Percentiles rank a stretch among this genome's conserved stretches.
These are phyloP conservation scores for Yamadazyma kitorensis DNA, from an alignment of 805 yeast species.

Conservation along the genomic window DNA sequence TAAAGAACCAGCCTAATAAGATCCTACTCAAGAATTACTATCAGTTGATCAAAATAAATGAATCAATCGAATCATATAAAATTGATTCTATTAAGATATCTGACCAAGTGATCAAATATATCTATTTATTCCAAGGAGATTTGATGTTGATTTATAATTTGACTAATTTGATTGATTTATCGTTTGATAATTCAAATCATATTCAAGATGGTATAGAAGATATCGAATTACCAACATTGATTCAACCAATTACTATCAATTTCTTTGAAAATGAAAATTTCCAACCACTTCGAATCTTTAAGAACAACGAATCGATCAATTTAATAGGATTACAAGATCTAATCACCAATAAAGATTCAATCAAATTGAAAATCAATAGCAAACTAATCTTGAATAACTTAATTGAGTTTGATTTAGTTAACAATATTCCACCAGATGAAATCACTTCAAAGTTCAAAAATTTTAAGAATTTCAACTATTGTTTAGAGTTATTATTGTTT, in stretches of 20 bases:
- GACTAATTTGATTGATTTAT: slow-evolving; percentile 14
- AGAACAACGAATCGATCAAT: slow-evolving; percentile 28
- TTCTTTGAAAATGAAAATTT: slow-evolving; percentile 18
- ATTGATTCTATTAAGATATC: slow-evolving; percentile 20
- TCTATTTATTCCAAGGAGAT: slow-evolving; percentile 40
- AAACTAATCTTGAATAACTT: slow-evolving; percentile 45
- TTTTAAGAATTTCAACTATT: slow-evolving; percentile 45
- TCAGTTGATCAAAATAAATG: slow-evolving; percentile 29
- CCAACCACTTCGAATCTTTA: slow-evolving; percentile 23
- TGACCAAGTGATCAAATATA: slow-evolving; percentile 10
- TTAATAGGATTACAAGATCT: slow-evolving; percentile 43
- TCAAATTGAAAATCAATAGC: slow-evolving; percentile 33
- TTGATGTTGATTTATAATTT: slow-evolving; percentile 20
- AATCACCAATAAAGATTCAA: slow-evolving; percentile 24
- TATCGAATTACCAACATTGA: slow-evolving; percentile 10
- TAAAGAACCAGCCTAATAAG: slow-evolving; percentile 28
- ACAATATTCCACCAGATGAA: slow-evolving; percentile 21
- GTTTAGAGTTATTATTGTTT: slow-evolving; percentile 48
- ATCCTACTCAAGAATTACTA: slow-evolving; percentile 18
- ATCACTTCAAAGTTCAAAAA: slow-evolving; percentile 35
- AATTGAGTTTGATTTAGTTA: slow-evolving; percentile 44
- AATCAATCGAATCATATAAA: slow-evolving; percentile 32
- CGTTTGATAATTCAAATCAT: slow-evolving; percentile 17
- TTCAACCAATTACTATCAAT: slow-evolving; percentile 27
- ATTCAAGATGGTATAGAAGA: slow-evolving; percentile 17